Percentiles rank a stretch among this genome's conserved stretches.
These are phyloP conservation scores for Metschnikowia koreensis DNA, from an alignment of 805 yeast genomes.

Conservation along the genomic window DNA sequence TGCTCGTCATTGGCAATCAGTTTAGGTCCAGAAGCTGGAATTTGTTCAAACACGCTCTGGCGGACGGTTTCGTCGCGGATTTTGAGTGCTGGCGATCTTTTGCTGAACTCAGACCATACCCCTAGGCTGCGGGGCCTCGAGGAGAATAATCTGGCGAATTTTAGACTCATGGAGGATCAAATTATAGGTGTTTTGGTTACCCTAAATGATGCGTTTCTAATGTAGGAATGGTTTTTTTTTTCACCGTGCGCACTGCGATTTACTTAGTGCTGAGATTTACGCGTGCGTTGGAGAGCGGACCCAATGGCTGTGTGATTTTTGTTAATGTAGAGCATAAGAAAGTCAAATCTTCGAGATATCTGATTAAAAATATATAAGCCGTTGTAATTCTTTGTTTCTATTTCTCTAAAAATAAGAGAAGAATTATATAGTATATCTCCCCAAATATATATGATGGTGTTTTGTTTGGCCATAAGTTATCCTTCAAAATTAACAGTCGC, in stretches of 20 bases:
- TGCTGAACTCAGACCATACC: constrained; percentile 35
- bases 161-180: constrained; percentile 14
- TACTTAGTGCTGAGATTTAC: constrained; percentile 10
- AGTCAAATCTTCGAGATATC: too few relatives aligned
- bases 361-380: too few relatives aligned
- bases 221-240: constrained; percentile 4
- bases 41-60: constrained; percentile 24
- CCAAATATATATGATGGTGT: too few relatives aligned
- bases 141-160: constrained; percentile 16
- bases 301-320: not conserved
- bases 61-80: constrained; percentile 21
- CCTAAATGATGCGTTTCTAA: too few relatives aligned
- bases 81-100: constrained; percentile 29
- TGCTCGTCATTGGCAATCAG: constrained; percentile 44
- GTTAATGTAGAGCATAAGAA: not conserved
- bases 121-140: constrained; percentile 14
- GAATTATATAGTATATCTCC: too few relatives aligned
- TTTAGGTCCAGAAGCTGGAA: constrained; percentile 46
- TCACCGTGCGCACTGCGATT: constrained; percentile 1
- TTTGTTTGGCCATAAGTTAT: too few relatives aligned
- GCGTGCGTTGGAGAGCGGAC: not conserved
- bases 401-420: too few relatives aligned
- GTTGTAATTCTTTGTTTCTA: too few relatives aligned
- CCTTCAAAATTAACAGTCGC: too few relatives aligned
- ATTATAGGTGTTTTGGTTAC: not conserved